A percentile compares a stretch with the other conserved stretches of the same genome.
Conservation (phyloP, 2,329 filamentous ascomycete species). For the Epichloe sibirici region DNA sequence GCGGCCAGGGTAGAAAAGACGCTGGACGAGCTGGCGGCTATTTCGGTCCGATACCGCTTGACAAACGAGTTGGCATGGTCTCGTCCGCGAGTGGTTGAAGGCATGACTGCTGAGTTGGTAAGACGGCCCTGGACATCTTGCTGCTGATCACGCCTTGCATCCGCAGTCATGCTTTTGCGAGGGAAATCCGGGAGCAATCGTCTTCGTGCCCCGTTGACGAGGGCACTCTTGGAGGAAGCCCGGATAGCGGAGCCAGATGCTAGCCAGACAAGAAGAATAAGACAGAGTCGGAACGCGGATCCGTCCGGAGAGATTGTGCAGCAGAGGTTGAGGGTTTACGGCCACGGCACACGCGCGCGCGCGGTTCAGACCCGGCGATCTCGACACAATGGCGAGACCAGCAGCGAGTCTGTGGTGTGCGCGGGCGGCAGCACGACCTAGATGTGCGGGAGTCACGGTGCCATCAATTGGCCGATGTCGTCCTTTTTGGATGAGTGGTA, state of each 20-base stretch:
- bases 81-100: slow-evolving; percentile 13
- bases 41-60: slow-evolving; percentile 69
- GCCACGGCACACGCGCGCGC: slow-evolving; percentile 7
- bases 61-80: slow-evolving; percentile 35
- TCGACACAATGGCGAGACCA: slow-evolving; percentile 6
- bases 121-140: slow-evolving; percentile 26
- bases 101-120: slow-evolving; percentile 17
- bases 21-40: slow-evolving; percentile 66
- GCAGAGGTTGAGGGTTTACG: background rate
- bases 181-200: slow-evolving; percentile 4
- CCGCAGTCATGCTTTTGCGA: slow-evolving; percentile 24
- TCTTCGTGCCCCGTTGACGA: background rate
- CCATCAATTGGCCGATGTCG: slow-evolving; percentile 6
- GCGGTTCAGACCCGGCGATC: slow-evolving; percentile 9
- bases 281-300: background rate
- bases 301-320: background rate
- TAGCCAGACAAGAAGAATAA: background rate
- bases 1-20: slow-evolving; percentile 66
- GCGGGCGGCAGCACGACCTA: slow-evolving; percentile 10
- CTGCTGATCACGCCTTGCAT: slow-evolving; percentile 21
- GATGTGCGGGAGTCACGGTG: slow-evolving; percentile 2
- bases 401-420: slow-evolving; percentile 9
- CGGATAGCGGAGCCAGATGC: background rate
- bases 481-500: background rate
- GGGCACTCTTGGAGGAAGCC: background rate